Conservation (phyloP, 2,329 filamentous ascomycete genomes). For the Rutstroemia sp. region DNA sequence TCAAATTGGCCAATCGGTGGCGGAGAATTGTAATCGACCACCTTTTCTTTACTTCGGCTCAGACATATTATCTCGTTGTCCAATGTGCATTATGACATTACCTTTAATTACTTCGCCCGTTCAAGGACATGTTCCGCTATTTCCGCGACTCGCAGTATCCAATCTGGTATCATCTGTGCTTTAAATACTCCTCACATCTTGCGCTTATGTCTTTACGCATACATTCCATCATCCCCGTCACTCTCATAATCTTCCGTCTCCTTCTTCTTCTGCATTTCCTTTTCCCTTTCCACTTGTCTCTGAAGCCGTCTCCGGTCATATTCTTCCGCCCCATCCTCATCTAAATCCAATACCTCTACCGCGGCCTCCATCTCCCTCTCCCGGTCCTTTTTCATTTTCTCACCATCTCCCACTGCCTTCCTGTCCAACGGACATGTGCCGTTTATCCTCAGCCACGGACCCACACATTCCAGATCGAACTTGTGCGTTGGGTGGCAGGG, state of each 20-base stretch:
- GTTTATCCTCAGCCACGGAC: slow-evolving; percentile 57
- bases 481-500: slow-evolving; percentile 51
- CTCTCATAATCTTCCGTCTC: slow-evolving; percentile 37
- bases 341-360: background rate
- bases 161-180: background rate
- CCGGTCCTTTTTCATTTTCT: slow-evolving; percentile 41
- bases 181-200: background rate
- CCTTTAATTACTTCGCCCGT: too few species aligned
- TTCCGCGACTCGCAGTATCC: too few species aligned
- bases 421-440: slow-evolving; percentile 59
- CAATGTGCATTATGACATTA: too few species aligned
- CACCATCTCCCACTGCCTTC: slow-evolving; percentile 40
- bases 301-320: slow-evolving; percentile 31
- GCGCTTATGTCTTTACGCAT: slow-evolving; percentile 28
- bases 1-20: too few species aligned
- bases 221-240: slow-evolving; percentile 44
- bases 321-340: slow-evolving; percentile 13
- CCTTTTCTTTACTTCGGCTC: too few species aligned
- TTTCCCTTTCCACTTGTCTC: slow-evolving; percentile 37
- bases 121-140: too few species aligned
- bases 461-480: slow-evolving; percentile 62
- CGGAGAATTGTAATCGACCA: too few species aligned
- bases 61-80: too few species aligned
- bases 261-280: slow-evolving; percentile 12
- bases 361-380: background rate